Evolutionary conservation across 371 early-diverging fungal species (phyloP), one percentile per base, ranked within the genome.

Genomic region (Saksenaea vasiformis): DNA sequence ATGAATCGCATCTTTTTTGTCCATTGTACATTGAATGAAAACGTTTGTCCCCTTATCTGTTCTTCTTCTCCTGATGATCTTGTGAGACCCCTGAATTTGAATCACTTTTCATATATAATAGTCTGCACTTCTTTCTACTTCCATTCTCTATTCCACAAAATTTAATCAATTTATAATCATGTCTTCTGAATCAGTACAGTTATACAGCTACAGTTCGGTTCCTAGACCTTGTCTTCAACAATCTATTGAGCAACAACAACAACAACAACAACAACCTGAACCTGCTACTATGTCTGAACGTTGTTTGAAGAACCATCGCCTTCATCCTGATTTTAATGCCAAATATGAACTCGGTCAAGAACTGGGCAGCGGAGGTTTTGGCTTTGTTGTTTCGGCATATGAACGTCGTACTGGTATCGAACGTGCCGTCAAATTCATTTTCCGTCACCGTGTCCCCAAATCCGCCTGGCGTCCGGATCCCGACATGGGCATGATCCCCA

Each of bases 381-480:
- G 94, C 9, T 90, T 90, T 68, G 93, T 91, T 2, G 74, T 87
- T 15, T 79, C 87, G 1, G 90, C 88, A 11, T 72, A 73, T 13
- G 83, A 88, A 60, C 70, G 67, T 34, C 56, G 58, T 26, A 79
- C 79, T 47, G 69, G 78, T n/a, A 67, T 72, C 31, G 88, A 88
- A 56, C 87, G 90, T 56, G 94, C 94, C 15, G 90, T 92, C 65
- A 94, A 94, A 68, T 90, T 93, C 65, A 90, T 94, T 57, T 82
- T 85, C 66, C 80, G 82, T 38, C 70, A 83, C 60, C 86, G 85
- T 66, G 78, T 93, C 5, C 87, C 90, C 31, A 64, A 71, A 5
- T 78, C 79, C 35, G 74, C 77, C 37, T 90, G 90, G 89, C 87
- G 80, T 37, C 68, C 67, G 17, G 91, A 87, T 55, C 59, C 74